phyloP scores from a whole-genome alignment of 805 yeast species.

The Blastobotrys muscicola region DNA sequence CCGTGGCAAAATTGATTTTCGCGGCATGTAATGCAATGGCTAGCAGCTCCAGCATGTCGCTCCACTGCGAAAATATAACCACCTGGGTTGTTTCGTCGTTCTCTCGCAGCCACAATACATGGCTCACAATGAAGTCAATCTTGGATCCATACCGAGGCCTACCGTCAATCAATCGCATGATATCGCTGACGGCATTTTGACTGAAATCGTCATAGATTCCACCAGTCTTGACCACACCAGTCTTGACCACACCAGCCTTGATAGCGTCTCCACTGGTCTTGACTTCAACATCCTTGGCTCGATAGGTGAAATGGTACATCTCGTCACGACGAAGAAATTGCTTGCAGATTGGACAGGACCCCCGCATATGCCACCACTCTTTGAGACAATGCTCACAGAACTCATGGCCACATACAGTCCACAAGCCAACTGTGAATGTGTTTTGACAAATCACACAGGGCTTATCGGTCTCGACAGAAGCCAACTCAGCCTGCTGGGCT shows the following conservation, averaged over 20 bases:
- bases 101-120: constrained; percentile 52
- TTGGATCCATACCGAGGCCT: constrained; percentile 67
- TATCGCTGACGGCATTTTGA: constrained; percentile 24
- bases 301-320: constrained; percentile 60
- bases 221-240: constrained; percentile 1
- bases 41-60: constrained; percentile 56
- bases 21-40: constrained; percentile 56
- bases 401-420: constrained; percentile 87
- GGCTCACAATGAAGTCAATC: constrained; percentile 71
- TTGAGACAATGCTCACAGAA: constrained; percentile 75
- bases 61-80: constrained; percentile 85
- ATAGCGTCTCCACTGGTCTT: constrained; percentile 10
- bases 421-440: constrained; percentile 60
- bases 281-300: constrained; percentile 31
- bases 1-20: constrained; percentile 48
- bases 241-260: background rate
- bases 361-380: constrained; percentile 55
- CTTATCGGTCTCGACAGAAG: constrained; percentile 25
- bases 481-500: constrained; percentile 7
- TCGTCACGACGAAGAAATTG: constrained; percentile 38
- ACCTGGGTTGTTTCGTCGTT: constrained; percentile 62
- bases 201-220: constrained; percentile 23
- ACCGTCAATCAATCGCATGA: constrained; percentile 31
- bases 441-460: constrained; percentile 74
- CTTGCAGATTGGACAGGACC: constrained; percentile 78